A percentile compares a stretch with the other conserved stretches of the same genome.
phyloP scores from a whole-genome alignment of 2,329 filamentous ascomycete genomes.

The Aurifilum marmelostoma region DNA sequence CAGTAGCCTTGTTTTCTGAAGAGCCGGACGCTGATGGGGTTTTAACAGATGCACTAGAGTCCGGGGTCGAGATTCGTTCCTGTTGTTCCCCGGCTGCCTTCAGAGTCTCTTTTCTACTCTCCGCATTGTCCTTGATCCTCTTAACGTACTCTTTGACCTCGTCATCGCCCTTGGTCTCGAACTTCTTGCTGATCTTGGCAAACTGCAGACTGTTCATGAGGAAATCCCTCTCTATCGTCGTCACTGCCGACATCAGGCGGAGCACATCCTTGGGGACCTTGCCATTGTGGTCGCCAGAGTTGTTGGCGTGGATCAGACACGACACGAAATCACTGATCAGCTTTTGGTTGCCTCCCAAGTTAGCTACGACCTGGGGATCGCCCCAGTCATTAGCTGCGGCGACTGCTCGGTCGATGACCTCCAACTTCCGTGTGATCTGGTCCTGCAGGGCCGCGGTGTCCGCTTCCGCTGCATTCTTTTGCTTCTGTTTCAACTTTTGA shows the following conservation, averaged over 20 bases:
- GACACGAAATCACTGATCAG: conserved; percentile 59
- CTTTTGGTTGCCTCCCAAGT: conserved; percentile 61
- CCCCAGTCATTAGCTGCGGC: conserved; percentile 59
- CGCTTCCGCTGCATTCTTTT: conserved; percentile 47
- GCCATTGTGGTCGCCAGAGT: conserved; percentile 55
- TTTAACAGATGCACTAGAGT: conserved; percentile 19
- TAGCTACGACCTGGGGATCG: conserved; percentile 59
- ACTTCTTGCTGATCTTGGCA: conserved; percentile 64
- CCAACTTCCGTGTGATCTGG: conserved; percentile 49
- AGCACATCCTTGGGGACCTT: conserved; percentile 60
- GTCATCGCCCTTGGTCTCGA: conserved; percentile 67
- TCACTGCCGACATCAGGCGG: conserved; percentile 63
- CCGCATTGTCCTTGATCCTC: conserved; percentile 41
- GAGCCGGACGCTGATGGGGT: conserved; percentile 4
- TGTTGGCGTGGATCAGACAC: conserved; percentile 57
- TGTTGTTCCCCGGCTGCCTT: conserved; percentile 34
- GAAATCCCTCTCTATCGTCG: conserved; percentile 62
- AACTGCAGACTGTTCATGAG: conserved; percentile 67
- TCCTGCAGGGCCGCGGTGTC: conserved; percentile 45
- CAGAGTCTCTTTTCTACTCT: conserved; percentile 31
- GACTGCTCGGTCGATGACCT: conserved; percentile 54
- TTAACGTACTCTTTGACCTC: conserved; percentile 65
- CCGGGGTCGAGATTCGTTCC: conserved; percentile 31
- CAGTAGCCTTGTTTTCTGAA: conserved; percentile 29
- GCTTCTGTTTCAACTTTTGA: conserved; percentile 50